Base-by-base conservation (phyloP, 2,329 filamentous ascomycete genomes). In the Cladorrhinum sp. region DNA sequence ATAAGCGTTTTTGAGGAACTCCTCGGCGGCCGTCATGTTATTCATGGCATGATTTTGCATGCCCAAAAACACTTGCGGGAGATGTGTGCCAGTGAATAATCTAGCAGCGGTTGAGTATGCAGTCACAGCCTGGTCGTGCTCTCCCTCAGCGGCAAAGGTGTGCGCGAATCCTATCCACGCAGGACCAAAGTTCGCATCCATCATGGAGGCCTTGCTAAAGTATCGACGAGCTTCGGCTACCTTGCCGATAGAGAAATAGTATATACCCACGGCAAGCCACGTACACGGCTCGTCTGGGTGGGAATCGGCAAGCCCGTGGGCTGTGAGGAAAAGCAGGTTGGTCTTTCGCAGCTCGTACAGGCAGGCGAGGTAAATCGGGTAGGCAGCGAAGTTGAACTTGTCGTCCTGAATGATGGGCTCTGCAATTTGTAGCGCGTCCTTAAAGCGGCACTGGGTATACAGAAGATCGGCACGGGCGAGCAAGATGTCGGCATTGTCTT, bases 91-190 rank as follows among this genome's bases (percentile, higher is more conserved):
- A 79, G 97, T 96, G 75, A 99, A 99, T 0, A 99, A 79, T 41
- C 95, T 85, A 1, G 93, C 93, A 0, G 95, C 95, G 0, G 95
- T 99, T 27, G 91, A 96, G 77, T 99, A 99, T 0, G 96, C 95
- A 8, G 93, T 96, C 64, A 99, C 97, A 52, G 95, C 95, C 76
- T 99, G 95, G 73, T 99, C 95, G 74, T 98, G 93, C 75, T 99
- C 95, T 56, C 95, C 95, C 74, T 99, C 95, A 10, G 92, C 93
- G 1, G 95, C 95, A 73, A 99, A 99, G 0, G 95, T 99, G 74
- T 99, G 96, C 1, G 95, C 95, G 71, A 99, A 99, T 1, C 96
- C 95, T 65, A 99, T 98, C 95, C 95, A 99, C 2, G 95, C 95
- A 1, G 95, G 91, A 0, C 93, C 93, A 69, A 96, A 99, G 76